phyloP scores from a whole-genome alignment of 1,284 basidiomycete species.

The Caloboletus firmus region DNA sequence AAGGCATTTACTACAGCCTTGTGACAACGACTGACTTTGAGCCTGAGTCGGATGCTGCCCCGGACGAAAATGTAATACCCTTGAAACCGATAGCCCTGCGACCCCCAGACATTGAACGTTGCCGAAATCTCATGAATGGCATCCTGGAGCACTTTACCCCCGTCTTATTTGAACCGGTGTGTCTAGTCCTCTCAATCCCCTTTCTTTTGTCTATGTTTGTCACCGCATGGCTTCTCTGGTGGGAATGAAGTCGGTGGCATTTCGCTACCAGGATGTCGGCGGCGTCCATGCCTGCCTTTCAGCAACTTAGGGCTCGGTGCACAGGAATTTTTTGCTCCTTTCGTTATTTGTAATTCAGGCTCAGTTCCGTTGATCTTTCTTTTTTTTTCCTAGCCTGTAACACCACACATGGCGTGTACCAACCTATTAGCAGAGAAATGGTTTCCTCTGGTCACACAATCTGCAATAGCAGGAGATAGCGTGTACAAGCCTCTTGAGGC shows the following conservation, averaged over 20 bases:
- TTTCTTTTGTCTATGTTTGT: background rate
- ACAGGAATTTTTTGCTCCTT: background rate
- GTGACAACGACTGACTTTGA: conserved; percentile 57
- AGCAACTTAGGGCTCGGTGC: background rate
- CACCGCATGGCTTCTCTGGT: background rate
- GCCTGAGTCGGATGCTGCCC: conserved; percentile 22
- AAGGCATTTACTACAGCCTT: conserved; percentile 59
- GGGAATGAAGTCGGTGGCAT: background rate
- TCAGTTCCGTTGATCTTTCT: background rate
- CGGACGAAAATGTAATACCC: background rate
- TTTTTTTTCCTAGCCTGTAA: conserved; percentile 41
- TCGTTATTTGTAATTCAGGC: background rate
- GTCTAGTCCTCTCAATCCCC: conserved; percentile 10
- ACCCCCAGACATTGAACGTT: conserved; percentile 33
- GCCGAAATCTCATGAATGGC: conserved; percentile 45
- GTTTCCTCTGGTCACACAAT: conserved; percentile 65
- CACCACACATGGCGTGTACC: conserved; percentile 70
- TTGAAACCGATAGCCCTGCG: conserved; percentile 13
- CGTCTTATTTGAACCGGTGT: conserved; percentile 62
- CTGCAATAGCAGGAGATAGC: conserved; percentile 55
- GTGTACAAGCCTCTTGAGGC: conserved; percentile 70
- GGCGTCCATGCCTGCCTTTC: background rate
- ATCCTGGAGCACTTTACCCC: conserved; percentile 69
- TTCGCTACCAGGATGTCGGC: background rate
- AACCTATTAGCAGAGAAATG: conserved; percentile 66